Conservation (phyloP, 768 basidiomycete genomes). For the Termitomyces sp. region DNA sequence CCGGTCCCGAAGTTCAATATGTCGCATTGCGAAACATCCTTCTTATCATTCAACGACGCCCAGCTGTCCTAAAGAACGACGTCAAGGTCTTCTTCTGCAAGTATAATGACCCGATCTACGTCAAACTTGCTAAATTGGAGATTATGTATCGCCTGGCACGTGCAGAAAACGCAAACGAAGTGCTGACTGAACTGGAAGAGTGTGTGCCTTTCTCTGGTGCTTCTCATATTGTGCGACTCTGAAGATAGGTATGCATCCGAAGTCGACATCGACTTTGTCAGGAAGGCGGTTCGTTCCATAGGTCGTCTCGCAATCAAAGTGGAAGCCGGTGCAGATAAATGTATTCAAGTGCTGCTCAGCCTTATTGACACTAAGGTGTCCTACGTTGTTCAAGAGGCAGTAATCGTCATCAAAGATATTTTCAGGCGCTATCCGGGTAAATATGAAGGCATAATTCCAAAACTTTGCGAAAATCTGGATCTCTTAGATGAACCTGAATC, state of each 20-base stretch:
- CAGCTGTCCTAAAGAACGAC: constrained; percentile 89
- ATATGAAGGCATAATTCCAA: constrained; percentile 96
- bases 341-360: constrained; percentile 80
- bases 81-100: constrained; percentile 99
- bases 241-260: constrained; percentile 86
- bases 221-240: neutral
- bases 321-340: constrained; percentile 79
- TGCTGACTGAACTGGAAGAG: constrained; percentile 94
- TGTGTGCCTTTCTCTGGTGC: constrained; percentile 29
- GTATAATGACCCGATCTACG: constrained; percentile 99
- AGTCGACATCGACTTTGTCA: constrained; percentile 96
- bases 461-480: constrained; percentile 88
- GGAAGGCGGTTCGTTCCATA: constrained; percentile 96
- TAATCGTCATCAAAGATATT: constrained; percentile 97
- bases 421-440: constrained; percentile 95
- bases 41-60: constrained; percentile 93
- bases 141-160: constrained; percentile 98
- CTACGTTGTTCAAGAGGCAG: constrained; percentile 96
- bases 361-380: constrained; percentile 91
- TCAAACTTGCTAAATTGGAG: constrained; percentile 96
- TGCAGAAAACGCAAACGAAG: constrained; percentile 90
- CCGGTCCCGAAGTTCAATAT: constrained; percentile 98
- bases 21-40: constrained; percentile 95
- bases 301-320: constrained; percentile 99
- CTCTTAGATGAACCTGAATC: constrained; percentile 92